Percentiles rank a stretch among this genome's conserved stretches.
phyloP scores from a whole-genome alignment of 345 rosid genomes.

The Kandelia obovata region DNA sequence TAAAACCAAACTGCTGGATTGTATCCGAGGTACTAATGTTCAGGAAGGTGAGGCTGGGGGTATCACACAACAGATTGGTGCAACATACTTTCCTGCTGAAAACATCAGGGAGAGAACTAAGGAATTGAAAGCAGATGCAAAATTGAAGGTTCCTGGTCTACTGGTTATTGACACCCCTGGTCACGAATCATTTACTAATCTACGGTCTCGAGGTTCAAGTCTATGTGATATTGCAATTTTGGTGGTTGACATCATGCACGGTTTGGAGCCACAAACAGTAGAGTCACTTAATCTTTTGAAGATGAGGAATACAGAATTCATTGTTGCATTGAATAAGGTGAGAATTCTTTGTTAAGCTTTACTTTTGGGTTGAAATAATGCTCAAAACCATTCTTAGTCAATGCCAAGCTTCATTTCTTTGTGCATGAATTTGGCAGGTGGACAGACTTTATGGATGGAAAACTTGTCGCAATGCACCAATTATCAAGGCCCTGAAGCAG shows the following conservation, averaged over 20 bases:
- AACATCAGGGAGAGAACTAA: conserved; percentile 87
- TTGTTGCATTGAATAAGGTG: conserved; percentile 93
- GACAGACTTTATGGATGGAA: conserved; percentile 95
- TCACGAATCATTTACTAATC: conserved; percentile 83
- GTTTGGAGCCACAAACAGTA: conserved; percentile 88
- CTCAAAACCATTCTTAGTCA: conserved; percentile 3
- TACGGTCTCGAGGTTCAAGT: conserved; percentile 88
- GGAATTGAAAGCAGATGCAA: conserved; percentile 90
- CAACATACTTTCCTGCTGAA: conserved; percentile 89
- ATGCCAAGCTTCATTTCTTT: conserved; percentile 1
- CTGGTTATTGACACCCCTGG: conserved; percentile 99
- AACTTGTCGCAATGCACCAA: conserved; percentile 69
- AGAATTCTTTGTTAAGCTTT: conserved; percentile 4
- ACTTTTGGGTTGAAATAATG: background rate
- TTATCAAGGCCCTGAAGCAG: conserved; percentile 57
- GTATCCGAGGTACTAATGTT: conserved; percentile 92
- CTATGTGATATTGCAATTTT: conserved; percentile 93
- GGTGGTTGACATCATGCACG: conserved; percentile 96
- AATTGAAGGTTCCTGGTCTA: conserved; percentile 86
- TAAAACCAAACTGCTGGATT: conserved; percentile 91
- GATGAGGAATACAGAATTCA: conserved; percentile 83
- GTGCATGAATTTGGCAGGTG: conserved; percentile 45
- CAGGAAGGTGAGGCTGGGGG: conserved; percentile 99
- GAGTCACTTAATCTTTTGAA: conserved; percentile 85
- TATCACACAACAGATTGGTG: conserved; percentile 98